Conservation (phyloP, 768 basidiomycete genomes). For the Trametopsis cervina region DNA sequence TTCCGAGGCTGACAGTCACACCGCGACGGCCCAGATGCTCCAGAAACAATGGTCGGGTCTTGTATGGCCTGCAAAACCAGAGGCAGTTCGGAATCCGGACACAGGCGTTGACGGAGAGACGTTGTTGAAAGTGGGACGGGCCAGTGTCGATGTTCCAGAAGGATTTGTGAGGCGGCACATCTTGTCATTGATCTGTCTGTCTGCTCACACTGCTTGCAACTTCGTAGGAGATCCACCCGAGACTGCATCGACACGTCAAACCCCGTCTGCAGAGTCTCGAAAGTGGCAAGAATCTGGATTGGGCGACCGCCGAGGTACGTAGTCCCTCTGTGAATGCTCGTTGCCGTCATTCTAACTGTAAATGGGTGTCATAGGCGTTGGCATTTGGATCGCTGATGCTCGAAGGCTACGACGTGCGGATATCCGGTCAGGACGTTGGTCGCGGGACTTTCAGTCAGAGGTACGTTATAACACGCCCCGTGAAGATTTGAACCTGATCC, state of each 20-base stretch:
- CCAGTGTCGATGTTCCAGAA: slow-evolving; percentile 54
- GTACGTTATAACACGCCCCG: slow-evolving; percentile 21
- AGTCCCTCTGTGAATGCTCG: not conserved
- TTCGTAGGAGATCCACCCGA: slow-evolving; percentile 66
- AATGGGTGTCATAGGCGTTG: slow-evolving; percentile 47
- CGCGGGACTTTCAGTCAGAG: slow-evolving; percentile 85
- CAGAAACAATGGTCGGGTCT: slow-evolving; percentile 56
- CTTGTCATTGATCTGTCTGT: not conserved
- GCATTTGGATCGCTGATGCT: slow-evolving; percentile 84
- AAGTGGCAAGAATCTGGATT: slow-evolving; percentile 69
- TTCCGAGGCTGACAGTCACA: slow-evolving; percentile 37
- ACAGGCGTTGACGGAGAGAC: slow-evolving; percentile 57
- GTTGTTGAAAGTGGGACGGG: slow-evolving; percentile 55
- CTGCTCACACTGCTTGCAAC: not conserved
- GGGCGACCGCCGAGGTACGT: slow-evolving; percentile 81
- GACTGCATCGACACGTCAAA: slow-evolving; percentile 75
- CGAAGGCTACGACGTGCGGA: slow-evolving; percentile 77
- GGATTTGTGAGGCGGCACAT: slow-evolving; percentile 50
- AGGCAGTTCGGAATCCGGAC: slow-evolving; percentile 37
- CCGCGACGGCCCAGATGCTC: slow-evolving; percentile 48
- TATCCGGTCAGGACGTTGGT: slow-evolving; percentile 92
- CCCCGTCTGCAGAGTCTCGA: slow-evolving; percentile 65
- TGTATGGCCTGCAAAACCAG: slow-evolving; percentile 52
- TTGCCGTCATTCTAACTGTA: not conserved
- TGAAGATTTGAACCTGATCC: not conserved